Evolutionary conservation across 495 filamentous ascomycete species (phyloP).

Genomic region (Penicillium salamii): DNA sequence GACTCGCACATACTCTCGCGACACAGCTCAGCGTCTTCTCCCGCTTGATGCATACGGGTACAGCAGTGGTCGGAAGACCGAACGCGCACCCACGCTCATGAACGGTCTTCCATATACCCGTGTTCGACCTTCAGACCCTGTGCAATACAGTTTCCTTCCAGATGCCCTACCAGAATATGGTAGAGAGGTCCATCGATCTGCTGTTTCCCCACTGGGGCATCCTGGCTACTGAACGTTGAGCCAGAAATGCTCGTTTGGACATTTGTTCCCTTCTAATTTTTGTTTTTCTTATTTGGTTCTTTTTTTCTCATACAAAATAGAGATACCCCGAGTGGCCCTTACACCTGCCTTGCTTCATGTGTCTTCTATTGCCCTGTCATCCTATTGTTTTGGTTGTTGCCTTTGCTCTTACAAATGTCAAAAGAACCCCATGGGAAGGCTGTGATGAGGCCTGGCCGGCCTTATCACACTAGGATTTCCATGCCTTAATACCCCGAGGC

Average conservation of each 20-base stretch:
- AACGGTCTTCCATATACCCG: constrained; percentile 40
- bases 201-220: constrained; percentile 28
- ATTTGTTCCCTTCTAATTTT: too few relatives aligned
- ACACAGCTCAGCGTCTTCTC: constrained; percentile 20
- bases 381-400: not conserved
- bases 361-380: not conserved
- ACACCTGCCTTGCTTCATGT: not conserved
- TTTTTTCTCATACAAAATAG: constrained; percentile 7
- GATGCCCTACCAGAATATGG: constrained; percentile 24
- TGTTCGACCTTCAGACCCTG: constrained; percentile 23
- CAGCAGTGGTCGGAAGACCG: constrained; percentile 26
- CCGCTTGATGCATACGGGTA: constrained; percentile 37
- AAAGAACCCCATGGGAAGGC: not conserved
- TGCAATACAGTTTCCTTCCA: constrained; percentile 9
- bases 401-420: not conserved
- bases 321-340: constrained; percentile 7
- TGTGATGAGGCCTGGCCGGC: too few relatives aligned
- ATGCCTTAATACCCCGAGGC: not conserved
- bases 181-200: constrained; percentile 21
- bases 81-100: constrained; percentile 25
- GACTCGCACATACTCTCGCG: constrained; percentile 19
- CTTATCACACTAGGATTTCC: too few relatives aligned
- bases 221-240: constrained; percentile 17
- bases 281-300: constrained; percentile 1
- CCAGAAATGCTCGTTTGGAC: not conserved